Percentiles rank a stretch among this genome's conserved stretches.
Conservation (phyloP, 148 eudicot genomes). For the Salicornia ramosissima region DNA sequence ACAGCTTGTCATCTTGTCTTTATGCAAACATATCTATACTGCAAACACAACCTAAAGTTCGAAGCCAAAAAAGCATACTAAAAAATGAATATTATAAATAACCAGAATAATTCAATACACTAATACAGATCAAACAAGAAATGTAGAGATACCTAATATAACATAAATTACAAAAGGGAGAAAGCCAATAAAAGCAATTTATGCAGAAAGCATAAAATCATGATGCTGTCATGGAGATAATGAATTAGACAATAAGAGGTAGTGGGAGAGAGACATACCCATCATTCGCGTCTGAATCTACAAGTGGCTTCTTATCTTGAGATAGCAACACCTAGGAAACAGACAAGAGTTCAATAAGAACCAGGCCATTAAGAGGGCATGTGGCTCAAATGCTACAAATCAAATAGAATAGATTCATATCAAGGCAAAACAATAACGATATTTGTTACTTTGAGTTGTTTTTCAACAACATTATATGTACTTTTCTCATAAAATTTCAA, state of each 20-base stretch:
- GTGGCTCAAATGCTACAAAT: neutral
- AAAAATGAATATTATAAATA: neutral
- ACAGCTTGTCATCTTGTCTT: neutral
- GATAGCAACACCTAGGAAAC: neutral
- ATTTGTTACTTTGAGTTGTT: too few relatives aligned
- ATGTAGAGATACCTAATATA: neutral
- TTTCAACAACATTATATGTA: too few relatives aligned
- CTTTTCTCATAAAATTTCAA: too few relatives aligned
- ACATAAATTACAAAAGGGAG: neutral
- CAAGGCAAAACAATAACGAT: neutral
- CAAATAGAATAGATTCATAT: neutral
- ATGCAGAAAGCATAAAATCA: neutral
- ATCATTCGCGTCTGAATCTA: conserved; percentile 9
- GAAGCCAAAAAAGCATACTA: neutral
- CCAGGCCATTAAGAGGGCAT: neutral
- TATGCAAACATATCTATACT: neutral
- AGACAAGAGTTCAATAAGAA: neutral
- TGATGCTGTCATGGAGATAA: neutral
- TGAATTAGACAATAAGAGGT: neutral
- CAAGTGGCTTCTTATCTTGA: neutral
- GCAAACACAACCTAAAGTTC: neutral
- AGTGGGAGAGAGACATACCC: conserved; percentile 11
- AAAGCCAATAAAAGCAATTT: neutral
- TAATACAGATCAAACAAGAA: neutral
- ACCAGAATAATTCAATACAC: neutral